Conservation (phyloP, 2,329 filamentous ascomycete species). For the Penicillium aurantiogriseum region DNA sequence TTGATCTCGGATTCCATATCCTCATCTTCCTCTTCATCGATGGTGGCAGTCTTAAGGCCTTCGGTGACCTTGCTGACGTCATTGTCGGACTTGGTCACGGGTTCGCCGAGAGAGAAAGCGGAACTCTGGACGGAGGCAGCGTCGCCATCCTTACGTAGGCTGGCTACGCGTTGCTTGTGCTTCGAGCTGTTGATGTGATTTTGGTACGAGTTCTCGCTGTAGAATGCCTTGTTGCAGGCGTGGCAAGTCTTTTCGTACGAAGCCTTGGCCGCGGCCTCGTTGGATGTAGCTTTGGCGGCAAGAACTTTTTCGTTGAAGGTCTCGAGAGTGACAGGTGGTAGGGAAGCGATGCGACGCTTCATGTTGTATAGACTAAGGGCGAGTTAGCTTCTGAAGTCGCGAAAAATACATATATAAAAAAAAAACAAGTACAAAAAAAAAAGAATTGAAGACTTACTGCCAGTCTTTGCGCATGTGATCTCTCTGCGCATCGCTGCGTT, state of each 20-base stretch:
- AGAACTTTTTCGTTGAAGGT: constrained; percentile 94
- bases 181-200: constrained; percentile 92
- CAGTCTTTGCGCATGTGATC: constrained; percentile 98
- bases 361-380: constrained; percentile 79
- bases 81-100: constrained; percentile 57
- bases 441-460: constrained; percentile 66
- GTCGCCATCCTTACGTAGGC: constrained; percentile 45
- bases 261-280: constrained; percentile 81
- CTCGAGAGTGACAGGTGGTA: constrained; percentile 88
- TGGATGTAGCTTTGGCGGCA: constrained; percentile 80
- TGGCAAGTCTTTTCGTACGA: constrained; percentile 81
- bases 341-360: constrained; percentile 85
- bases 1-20: constrained; percentile 47
- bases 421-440: neutral
- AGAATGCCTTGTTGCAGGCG: constrained; percentile 87
- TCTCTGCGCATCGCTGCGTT: constrained; percentile 87
- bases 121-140: constrained; percentile 86
- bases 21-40: constrained; percentile 46
- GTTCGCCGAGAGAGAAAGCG: constrained; percentile 85
- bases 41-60: constrained; percentile 66
- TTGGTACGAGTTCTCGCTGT: constrained; percentile 90
- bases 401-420: neutral
- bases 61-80: constrained; percentile 78
- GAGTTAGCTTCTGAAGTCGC: neutral
- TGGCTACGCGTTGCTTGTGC: constrained; percentile 69